phyloP scores from a whole-genome alignment of 2,329 filamentous ascomycete genomes.

The Aspergillus proliferans region DNA sequence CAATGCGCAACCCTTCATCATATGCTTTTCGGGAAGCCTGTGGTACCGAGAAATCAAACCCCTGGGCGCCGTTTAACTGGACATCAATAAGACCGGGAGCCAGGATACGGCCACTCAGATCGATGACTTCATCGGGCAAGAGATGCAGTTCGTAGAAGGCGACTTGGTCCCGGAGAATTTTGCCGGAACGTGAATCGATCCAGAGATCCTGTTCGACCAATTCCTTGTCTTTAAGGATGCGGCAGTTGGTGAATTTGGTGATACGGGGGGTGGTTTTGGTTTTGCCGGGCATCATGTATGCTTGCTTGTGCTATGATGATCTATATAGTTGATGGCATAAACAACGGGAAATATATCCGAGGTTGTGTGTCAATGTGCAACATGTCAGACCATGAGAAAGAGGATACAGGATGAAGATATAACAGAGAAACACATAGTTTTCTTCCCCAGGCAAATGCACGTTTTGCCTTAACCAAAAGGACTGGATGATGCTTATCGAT shows the following conservation, averaged over 20 bases:
- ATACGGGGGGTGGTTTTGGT: slow-evolving; percentile 45
- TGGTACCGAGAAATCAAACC: slow-evolving; percentile 86
- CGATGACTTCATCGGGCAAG: slow-evolving; percentile 64
- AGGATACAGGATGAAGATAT: too few relatives aligned
- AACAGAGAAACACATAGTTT: too few relatives aligned
- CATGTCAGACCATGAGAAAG: too few relatives aligned
- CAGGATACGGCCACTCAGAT: slow-evolving; percentile 76
- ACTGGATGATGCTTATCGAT: too few relatives aligned
- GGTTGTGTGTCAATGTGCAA: too few relatives aligned
- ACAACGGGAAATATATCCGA: too few relatives aligned
- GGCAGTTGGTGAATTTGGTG: slow-evolving; percentile 86
- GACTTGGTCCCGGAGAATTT: slow-evolving; percentile 66
- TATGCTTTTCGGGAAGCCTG: slow-evolving; percentile 60
- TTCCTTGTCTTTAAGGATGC: slow-evolving; percentile 60
- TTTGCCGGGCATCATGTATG: slow-evolving; percentile 30
- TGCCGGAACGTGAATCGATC: slow-evolving; percentile 75
- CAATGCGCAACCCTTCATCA: slow-evolving; percentile 61
- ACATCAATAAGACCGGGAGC: slow-evolving; percentile 83
- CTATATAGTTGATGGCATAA: too few relatives aligned
- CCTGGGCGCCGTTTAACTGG: slow-evolving; percentile 86
- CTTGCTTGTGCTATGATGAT: background rate
- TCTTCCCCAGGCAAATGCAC: too few relatives aligned
- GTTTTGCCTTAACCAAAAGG: too few relatives aligned
- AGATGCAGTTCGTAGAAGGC: slow-evolving; percentile 46
- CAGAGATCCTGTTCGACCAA: slow-evolving; percentile 77